Percentiles rank a stretch among this genome's conserved stretches.
phyloP scores from a whole-genome alignment of 1,284 basidiomycete species.

The Entoloma clypeatum region DNA sequence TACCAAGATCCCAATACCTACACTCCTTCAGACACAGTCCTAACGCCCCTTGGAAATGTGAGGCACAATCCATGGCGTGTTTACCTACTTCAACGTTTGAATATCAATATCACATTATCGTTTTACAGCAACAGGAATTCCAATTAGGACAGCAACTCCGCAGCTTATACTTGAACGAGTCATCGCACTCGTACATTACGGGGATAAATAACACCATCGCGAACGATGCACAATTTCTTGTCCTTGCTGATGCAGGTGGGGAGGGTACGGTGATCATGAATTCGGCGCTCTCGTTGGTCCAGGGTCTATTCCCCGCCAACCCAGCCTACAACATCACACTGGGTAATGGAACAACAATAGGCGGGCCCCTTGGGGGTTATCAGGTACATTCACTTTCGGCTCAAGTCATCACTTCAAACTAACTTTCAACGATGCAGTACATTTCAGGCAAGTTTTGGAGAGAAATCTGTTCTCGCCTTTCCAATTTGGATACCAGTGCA shows the following conservation, averaged over 20 bases:
- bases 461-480: not conserved
- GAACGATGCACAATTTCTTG: slow-evolving; percentile 46
- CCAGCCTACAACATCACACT: slow-evolving; percentile 50
- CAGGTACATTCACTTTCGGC: slow-evolving; percentile 39
- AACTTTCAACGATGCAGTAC: slow-evolving; percentile 34
- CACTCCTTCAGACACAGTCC: slow-evolving; percentile 56
- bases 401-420: not conserved
- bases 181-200: slow-evolving; percentile 54
- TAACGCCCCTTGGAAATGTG: slow-evolving; percentile 78
- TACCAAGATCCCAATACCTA: slow-evolving; percentile 69
- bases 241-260: slow-evolving; percentile 72
- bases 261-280: slow-evolving; percentile 71
- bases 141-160: slow-evolving; percentile 64
- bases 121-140: slow-evolving; percentile 54
- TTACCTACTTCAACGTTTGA: slow-evolving; percentile 16
- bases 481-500: slow-evolving; percentile 42
- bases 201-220: slow-evolving; percentile 55
- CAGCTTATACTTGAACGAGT: slow-evolving; percentile 56
- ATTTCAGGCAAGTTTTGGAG: slow-evolving; percentile 51
- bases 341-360: slow-evolving; percentile 69
- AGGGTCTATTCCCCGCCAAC: slow-evolving; percentile 66
- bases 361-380: slow-evolving; percentile 71
- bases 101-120: not conserved
- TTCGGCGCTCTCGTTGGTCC: slow-evolving; percentile 65
- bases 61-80: too few species aligned